Evolutionary conservation across 306 rosid species (phyloP).

Genomic region (Argentina anserina): DNA sequence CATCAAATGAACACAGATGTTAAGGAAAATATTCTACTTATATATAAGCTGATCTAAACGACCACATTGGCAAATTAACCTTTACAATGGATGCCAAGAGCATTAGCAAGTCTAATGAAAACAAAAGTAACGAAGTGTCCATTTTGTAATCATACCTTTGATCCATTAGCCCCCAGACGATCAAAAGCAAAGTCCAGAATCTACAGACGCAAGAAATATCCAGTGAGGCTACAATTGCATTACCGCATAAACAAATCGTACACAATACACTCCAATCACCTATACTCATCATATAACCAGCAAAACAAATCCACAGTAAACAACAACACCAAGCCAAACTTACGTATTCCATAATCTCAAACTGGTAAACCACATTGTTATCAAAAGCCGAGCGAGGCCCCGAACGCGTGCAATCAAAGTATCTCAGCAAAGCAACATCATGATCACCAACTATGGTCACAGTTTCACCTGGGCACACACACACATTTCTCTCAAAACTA

Average conservation of each 20-base stretch:
- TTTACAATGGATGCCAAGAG: background rate
- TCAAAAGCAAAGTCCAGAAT: constrained; percentile 93
- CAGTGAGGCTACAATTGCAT: constrained; percentile 22
- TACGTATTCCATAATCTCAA: constrained; percentile 97
- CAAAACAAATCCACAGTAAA: background rate
- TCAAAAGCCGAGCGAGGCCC: constrained; percentile 67
- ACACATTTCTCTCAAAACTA: background rate
- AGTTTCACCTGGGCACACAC: constrained; percentile 62
- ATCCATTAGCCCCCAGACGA: constrained; percentile 81
- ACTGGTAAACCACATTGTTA: constrained; percentile 67
- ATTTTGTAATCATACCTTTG: constrained; percentile 56
- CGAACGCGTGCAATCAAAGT: constrained; percentile 77
- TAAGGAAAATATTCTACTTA: constrained; percentile 20
- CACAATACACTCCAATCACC: background rate
- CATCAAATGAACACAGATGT: constrained; percentile 47
- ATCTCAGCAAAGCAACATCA: constrained; percentile 65
- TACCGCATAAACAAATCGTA: constrained; percentile 6
- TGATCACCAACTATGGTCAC: constrained; percentile 87
- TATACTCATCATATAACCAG: background rate
- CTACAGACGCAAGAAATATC: constrained; percentile 45
- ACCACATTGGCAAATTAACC: constrained; percentile 4
- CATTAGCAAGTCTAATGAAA: background rate
- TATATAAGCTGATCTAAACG: background rate
- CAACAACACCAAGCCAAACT: constrained; percentile 28
- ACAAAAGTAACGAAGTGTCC: constrained; percentile 9